These are phyloP conservation scores for Boletales sp. DNA, from an alignment of 768 basidiomycete species.

Conservation along the genomic window DNA sequence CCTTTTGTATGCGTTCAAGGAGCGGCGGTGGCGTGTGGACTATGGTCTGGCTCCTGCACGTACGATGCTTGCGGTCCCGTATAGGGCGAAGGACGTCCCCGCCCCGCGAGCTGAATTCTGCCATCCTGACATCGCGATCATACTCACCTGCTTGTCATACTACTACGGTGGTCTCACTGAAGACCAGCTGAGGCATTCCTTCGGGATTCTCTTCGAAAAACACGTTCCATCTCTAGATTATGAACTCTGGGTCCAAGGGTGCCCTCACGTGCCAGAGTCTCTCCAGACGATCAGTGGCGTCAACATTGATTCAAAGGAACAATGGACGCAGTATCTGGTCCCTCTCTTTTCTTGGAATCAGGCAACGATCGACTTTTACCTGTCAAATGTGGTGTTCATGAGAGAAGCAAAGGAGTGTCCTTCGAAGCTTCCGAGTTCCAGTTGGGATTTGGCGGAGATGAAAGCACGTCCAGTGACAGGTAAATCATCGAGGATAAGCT, in stretches of 20 bases:
- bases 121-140: slow-evolving; percentile 47
- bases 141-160: slow-evolving; percentile 46
- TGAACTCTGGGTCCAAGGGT: slow-evolving; percentile 33
- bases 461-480: too few relatives aligned
- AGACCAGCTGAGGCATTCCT: slow-evolving; percentile 35
- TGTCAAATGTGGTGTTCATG: slow-evolving; percentile 46
- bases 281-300: slow-evolving; percentile 37
- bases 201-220: slow-evolving; percentile 37
- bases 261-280: slow-evolving; percentile 21
- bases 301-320: slow-evolving; percentile 39
- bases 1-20: slow-evolving; percentile 34
- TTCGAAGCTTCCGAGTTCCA: slow-evolving; percentile 20
- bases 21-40: slow-evolving; percentile 48
- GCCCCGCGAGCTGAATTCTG: slow-evolving; percentile 46
- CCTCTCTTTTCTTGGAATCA: slow-evolving; percentile 36
- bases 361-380: slow-evolving; percentile 45
- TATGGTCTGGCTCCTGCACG: slow-evolving; percentile 44
- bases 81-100: slow-evolving; percentile 49
- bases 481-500: too few relatives aligned
- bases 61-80: slow-evolving; percentile 49
- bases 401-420: slow-evolving; percentile 48
- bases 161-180: slow-evolving; percentile 45
- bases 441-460: too few relatives aligned
- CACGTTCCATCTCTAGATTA: slow-evolving; percentile 44
- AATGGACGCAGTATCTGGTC: slow-evolving; percentile 24